Conservation (phyloP, 2,329 filamentous ascomycete species). For the Rachicladosporium sp. region DNA sequence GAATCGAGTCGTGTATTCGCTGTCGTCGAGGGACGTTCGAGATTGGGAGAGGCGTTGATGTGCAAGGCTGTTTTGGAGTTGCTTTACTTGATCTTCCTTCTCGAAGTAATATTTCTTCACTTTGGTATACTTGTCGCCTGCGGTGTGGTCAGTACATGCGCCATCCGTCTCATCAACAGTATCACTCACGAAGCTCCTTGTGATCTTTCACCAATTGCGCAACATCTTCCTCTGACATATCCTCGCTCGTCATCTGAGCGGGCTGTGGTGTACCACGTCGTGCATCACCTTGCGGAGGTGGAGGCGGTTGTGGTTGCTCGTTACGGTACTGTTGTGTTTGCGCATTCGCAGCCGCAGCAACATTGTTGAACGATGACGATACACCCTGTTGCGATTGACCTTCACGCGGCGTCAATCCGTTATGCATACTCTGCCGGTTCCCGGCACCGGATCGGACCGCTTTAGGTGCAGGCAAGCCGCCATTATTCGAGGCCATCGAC, state of each 20-base stretch:
- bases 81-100: constrained; percentile 76
- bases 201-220: constrained; percentile 37
- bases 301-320: constrained; percentile 21
- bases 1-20: constrained; percentile 81
- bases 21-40: constrained; percentile 87
- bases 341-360: constrained; percentile 32
- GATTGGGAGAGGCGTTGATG: constrained; percentile 92
- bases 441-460: constrained; percentile 11
- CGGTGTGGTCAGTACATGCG: constrained; percentile 7
- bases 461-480: constrained; percentile 16
- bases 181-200: constrained; percentile 35
- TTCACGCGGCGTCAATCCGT: constrained; percentile 17
- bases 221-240: constrained; percentile 37
- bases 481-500: constrained; percentile 22
- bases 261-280: constrained; percentile 33
- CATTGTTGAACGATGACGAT: constrained; percentile 20
- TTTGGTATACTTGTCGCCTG: constrained; percentile 93
- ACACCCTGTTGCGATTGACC: constrained; percentile 15
- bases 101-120: constrained; percentile 98
- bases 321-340: constrained; percentile 33
- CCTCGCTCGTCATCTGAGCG: constrained; percentile 22
- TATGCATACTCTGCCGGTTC: constrained; percentile 24
- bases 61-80: constrained; percentile 92
- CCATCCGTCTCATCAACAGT: not conserved
- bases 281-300: constrained; percentile 12